phyloP scores from a whole-genome alignment of 2,329 filamentous ascomycete genomes.

The Epichloe baconii region DNA sequence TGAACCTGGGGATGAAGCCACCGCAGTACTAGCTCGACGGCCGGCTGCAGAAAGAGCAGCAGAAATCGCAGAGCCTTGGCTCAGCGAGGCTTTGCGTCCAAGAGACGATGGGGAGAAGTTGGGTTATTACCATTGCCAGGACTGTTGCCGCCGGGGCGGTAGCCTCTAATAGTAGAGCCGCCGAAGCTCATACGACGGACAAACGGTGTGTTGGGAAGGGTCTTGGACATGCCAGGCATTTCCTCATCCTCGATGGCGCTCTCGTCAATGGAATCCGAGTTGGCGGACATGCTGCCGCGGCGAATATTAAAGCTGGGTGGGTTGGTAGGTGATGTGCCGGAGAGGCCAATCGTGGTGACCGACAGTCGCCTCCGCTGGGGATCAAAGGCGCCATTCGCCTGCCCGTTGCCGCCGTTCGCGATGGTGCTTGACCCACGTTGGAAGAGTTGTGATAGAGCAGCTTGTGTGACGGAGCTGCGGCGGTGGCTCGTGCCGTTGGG shows the following conservation, averaged over 20 bases:
- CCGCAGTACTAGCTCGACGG: slow-evolving; percentile 24
- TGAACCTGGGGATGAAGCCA: slow-evolving; percentile 21
- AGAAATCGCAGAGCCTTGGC: slow-evolving; percentile 18
- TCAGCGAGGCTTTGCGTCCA: slow-evolving; percentile 19
- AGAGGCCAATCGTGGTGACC: slow-evolving; percentile 61
- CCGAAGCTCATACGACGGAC: slow-evolving; percentile 83
- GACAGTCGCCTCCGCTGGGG: slow-evolving; percentile 57
- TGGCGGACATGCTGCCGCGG: slow-evolving; percentile 58
- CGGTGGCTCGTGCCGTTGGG: slow-evolving; percentile 30
- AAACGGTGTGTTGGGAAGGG: slow-evolving; percentile 60
- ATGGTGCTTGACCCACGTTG: slow-evolving; percentile 38
- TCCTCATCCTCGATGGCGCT: slow-evolving; percentile 60
- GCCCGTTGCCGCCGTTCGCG: slow-evolving; percentile 24
- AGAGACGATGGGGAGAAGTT: slow-evolving; percentile 24
- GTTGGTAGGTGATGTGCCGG: slow-evolving; percentile 53
- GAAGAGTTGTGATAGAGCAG: slow-evolving; percentile 46
- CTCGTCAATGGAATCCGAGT: slow-evolving; percentile 55
- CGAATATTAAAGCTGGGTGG: slow-evolving; percentile 39
- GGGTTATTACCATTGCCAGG: slow-evolving; percentile 51
- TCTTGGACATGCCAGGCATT: slow-evolving; percentile 34
- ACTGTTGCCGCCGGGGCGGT: slow-evolving; percentile 36
- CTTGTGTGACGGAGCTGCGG: slow-evolving; percentile 43
- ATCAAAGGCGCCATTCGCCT: slow-evolving; percentile 33
- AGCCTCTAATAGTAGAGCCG: slow-evolving; percentile 55
- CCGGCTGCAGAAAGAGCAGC: slow-evolving; percentile 21